Conservation (phyloP, 2,329 filamentous ascomycete genomes). For the Aspergillus pseudoviridinutans region DNA sequence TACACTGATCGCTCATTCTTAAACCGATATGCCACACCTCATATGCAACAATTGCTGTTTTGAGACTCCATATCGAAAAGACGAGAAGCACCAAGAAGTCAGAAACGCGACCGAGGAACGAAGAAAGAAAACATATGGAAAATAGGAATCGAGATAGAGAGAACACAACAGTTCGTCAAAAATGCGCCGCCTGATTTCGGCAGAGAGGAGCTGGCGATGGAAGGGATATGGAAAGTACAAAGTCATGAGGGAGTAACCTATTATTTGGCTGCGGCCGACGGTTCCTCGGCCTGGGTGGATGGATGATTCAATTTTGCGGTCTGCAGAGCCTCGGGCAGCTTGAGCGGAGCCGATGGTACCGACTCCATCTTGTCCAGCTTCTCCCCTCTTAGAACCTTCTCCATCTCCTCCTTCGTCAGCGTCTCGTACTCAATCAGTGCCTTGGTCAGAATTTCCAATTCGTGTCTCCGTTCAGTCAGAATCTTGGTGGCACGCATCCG, state of each 20-base stretch:
- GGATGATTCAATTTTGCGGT: conserved; percentile 24
- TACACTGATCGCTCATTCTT: conserved; percentile 6
- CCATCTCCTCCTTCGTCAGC: conserved; percentile 80
- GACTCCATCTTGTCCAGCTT: conserved; percentile 66
- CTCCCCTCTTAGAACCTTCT: conserved; percentile 84
- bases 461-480: conserved; percentile 69
- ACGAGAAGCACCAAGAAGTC: neutral
- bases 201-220: neutral
- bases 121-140: neutral
- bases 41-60: conserved; percentile 1
- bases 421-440: conserved; percentile 95
- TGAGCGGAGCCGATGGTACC: conserved; percentile 54
- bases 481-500: conserved; percentile 69
- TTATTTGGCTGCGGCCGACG: conserved; percentile 22
- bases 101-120: conserved; percentile 1
- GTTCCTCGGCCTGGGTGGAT: conserved; percentile 18
- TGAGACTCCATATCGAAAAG: neutral
- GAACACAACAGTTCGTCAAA: neutral
- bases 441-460: conserved; percentile 82
- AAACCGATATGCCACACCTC: conserved; percentile 5
- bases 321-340: conserved; percentile 56
- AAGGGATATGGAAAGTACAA: neutral
- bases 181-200: neutral
- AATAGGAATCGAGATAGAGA: neutral
- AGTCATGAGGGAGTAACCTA: neutral